A percentile compares a stretch with the other conserved stretches of the same genome.
Conservation (phyloP, 495 filamentous ascomycete species). For the Collariella sp. region DNA sequence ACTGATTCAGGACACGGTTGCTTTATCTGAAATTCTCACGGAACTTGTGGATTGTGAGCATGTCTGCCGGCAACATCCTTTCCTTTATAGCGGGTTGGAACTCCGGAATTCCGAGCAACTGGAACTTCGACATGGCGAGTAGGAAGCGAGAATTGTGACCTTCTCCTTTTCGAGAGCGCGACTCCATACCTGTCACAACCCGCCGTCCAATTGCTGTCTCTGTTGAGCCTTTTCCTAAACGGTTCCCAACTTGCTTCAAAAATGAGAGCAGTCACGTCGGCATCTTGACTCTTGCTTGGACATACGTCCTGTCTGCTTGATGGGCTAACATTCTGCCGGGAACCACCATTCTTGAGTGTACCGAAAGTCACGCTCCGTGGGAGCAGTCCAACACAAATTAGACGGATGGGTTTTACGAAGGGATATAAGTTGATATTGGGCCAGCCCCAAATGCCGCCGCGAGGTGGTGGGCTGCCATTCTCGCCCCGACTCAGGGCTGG, state of each 20-base stretch:
- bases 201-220: background rate
- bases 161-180: background rate
- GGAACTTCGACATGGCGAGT: background rate
- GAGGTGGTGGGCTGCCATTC: constrained; percentile 3
- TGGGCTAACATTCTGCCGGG: constrained; percentile 1
- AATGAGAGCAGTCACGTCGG: background rate
- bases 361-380: background rate
- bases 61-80: background rate
- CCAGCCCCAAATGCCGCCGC: background rate
- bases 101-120: background rate
- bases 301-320: background rate
- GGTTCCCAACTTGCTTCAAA: background rate
- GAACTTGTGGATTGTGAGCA: constrained; percentile 1
- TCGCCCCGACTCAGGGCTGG: background rate
- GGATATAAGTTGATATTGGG: background rate
- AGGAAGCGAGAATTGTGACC: background rate
- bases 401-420: background rate
- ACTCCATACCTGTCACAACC: background rate
- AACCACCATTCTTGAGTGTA: background rate
- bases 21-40: background rate
- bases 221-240: background rate
- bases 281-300: background rate
- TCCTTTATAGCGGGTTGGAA: background rate
- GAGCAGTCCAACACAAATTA: background rate
- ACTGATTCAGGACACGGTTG: background rate